Evolutionary conservation across 495 filamentous ascomycete genomes (phyloP), one percentile per base, ranked within the genome.

Genomic region (Podospora pseudopauciseta): DNA sequence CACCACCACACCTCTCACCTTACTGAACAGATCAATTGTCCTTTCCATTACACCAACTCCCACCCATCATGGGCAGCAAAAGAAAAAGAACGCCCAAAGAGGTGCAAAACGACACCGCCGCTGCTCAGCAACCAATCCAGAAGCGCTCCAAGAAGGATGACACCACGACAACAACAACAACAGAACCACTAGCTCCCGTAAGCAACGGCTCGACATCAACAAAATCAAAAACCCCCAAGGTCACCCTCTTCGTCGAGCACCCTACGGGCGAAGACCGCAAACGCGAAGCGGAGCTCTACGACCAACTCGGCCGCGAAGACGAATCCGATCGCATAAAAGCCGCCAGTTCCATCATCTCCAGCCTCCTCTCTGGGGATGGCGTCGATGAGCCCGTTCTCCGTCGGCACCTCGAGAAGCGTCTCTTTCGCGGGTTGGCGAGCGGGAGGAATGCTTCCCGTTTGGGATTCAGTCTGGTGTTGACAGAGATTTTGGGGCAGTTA

Each of bases 401-500:
- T 66, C 76, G 84, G 63, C 85, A 87, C 74, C 81, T 87, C 58
- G 83, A 85, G 60, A 80, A 83, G 70, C 81, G 93, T 39, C 83
- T 99, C 16, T 91, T 97, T 72, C 88, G 91, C 59, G 95, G 95
- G 53, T 86, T 99, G 28, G 92, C 93, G 65, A 97, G 93, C 74
- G 90, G 93, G 58, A 87, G 92, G 26, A 96, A 97, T 80, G 93
- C 91, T 16, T 92, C 94, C 34, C 85, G 95, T 28, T 79, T 94
- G 66, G 95, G 95, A n/a, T 97, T 95, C 75, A 96, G 92, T 53
- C 82, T 97, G 66, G 93, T 94, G 2, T 78, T 98, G 70, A 91
- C 93, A 0, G 94, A 97, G 78, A 81, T 96, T 65, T 75, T 96
- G 54, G 81, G 83, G 0, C 87, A 90, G 73, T 73, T 91, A n/a